Conservation (phyloP, 163 green algal genomes). For the Chlorella variabilis region DNA sequence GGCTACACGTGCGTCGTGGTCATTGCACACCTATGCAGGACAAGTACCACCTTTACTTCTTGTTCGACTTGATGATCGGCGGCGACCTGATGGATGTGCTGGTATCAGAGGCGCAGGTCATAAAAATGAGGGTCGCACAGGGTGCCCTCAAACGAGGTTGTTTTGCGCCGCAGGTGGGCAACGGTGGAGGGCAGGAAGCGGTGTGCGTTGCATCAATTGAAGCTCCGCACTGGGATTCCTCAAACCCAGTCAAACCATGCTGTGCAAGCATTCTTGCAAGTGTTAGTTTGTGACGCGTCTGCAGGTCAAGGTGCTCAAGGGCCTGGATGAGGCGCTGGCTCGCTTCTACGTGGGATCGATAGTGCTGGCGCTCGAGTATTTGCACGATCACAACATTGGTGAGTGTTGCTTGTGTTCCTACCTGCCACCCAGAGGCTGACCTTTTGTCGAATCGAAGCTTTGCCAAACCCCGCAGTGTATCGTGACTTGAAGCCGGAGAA, state of each 20-base stretch:
- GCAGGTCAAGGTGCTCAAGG: slow-evolving; percentile 70
- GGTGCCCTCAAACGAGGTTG: slow-evolving; percentile 62
- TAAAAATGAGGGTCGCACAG: slow-evolving; percentile 78
- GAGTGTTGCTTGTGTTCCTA: neutral
- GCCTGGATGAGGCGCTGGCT: slow-evolving; percentile 88
- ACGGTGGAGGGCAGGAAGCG: no score
- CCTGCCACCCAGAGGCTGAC: no score
- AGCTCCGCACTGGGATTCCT: no score
- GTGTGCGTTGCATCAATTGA: no score
- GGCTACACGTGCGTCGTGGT: no score
- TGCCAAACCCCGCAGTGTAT: slow-evolving; percentile 70
- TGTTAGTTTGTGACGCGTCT: no score
- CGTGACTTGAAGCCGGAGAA: slow-evolving; percentile 99
- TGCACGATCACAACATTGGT: slow-evolving; percentile 91
- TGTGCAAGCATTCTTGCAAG: neutral
- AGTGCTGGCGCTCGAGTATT: slow-evolving; percentile 93
- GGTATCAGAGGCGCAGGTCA: slow-evolving; percentile 90
- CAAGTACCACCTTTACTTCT: slow-evolving; percentile 93
- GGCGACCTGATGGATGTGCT: slow-evolving; percentile 98
- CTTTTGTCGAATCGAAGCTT: no score
- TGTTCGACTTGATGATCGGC: slow-evolving; percentile 95
- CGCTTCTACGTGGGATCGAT: slow-evolving; percentile 93
- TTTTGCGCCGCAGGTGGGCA: slow-evolving; percentile 73
- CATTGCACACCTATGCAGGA: no score
- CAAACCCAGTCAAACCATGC: neutral